Evolutionary conservation across 345 rosid genomes (phyloP), one percentile per base, ranked within the genome.

Genomic region (Psidium guajava): DNA sequence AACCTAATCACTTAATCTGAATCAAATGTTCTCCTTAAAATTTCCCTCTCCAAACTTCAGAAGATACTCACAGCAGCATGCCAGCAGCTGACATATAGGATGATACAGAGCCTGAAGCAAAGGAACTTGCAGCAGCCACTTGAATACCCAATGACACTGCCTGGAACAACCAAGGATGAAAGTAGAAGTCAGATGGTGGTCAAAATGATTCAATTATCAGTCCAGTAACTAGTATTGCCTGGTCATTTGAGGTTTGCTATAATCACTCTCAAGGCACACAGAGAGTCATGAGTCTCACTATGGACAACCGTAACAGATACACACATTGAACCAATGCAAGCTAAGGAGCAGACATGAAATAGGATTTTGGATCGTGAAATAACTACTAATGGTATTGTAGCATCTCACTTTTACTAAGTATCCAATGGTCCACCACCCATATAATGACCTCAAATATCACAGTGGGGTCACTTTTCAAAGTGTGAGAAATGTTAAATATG

Each of bases 1-100:
- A 69, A 36, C 77, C 77, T 32, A 69, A 69, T 69, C 13, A 69
- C 47, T 64, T 32, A 42, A 32, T 64, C 75, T 32, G 22, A 20
- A 64, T 64, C 24, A 16, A 28, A 64, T 20, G 22, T 50, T 27
- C 6, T 52, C 54, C 3, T 83, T 50, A 69, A 69, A 69, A 32
- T 69, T 69, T 69, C 12, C 12, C 77, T 36, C 77, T 69, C 44
- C 25, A 69, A 69, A 69, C 44, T 69, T 69, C 83, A 64, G 74
- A 83, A 84, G 54, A 86, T 88, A 89, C 98, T 95, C 90, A 94
- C 99, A 95, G 83, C 59, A 97, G 90, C 95, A 97, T 93, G 92
- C 99, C 97, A 85, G 98, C 96, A 86, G 95, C 93, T 82, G 99
- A 95, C 77, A 95, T 91, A 91, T 91, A 93, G 88, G 93, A 75